These are phyloP conservation scores for Termitomyces heimii DNA, from an alignment of 768 basidiomycete species.

Conservation along the genomic window DNA sequence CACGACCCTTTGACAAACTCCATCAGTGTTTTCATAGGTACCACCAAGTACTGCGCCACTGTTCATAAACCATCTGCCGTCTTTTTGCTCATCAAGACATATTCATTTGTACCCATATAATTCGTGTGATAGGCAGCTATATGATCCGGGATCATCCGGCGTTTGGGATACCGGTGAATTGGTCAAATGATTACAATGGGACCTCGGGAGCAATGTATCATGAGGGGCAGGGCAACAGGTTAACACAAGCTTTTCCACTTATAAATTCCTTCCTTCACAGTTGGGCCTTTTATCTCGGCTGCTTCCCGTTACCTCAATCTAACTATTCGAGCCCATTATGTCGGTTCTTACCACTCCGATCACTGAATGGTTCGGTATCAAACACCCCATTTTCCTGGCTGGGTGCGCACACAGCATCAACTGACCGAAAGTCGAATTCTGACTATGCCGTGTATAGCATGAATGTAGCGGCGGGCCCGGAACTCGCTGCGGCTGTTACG, in stretches of 20 bases:
- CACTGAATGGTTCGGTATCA: slow-evolving; percentile 83
- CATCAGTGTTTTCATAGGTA: neutral
- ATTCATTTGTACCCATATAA: no score
- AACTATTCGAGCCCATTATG: slow-evolving; percentile 28
- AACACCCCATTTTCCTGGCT: slow-evolving; percentile 84
- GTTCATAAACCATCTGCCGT: neutral
- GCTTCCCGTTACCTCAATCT: neutral
- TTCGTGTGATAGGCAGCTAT: neutral
- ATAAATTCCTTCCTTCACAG: slow-evolving; percentile 4
- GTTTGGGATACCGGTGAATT: neutral
- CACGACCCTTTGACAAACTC: neutral
- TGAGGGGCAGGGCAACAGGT: slow-evolving; percentile 2
- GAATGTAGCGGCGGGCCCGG: slow-evolving; percentile 51
- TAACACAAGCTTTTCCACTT: neutral
- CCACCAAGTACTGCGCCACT: neutral
- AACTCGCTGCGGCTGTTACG: slow-evolving; percentile 89
- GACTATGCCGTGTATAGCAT: slow-evolving; percentile 26
- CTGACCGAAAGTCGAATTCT: neutral
- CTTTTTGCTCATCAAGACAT: no score
- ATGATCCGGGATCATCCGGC: neutral
- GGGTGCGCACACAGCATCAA: slow-evolving; percentile 36
- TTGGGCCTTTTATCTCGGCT: neutral
- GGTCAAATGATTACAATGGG: neutral
- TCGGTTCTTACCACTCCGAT: slow-evolving; percentile 75
- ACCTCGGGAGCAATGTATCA: slow-evolving; percentile 6